phyloP scores from a whole-genome alignment of 495 filamentous ascomycete species.

The Aspergillus campestris region DNA sequence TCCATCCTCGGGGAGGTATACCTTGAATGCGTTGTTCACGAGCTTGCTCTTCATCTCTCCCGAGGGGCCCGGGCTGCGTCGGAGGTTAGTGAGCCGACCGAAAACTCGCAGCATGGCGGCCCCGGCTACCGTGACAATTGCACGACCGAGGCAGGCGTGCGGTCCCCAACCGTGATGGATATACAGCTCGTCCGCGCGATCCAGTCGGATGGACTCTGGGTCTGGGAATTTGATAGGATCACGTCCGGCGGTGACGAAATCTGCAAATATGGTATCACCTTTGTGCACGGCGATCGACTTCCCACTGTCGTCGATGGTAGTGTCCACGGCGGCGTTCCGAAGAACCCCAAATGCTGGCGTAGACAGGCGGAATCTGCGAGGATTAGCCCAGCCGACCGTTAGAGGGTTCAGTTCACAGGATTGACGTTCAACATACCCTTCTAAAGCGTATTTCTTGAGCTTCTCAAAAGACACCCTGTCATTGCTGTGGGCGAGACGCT shows the following conservation, averaged over 20 bases:
- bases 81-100: conserved; percentile 36
- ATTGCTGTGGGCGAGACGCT: conserved; percentile 25
- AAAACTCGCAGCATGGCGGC: conserved; percentile 42
- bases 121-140: conserved; percentile 43
- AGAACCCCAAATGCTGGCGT: conserved; percentile 10
- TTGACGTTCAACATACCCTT: conserved; percentile 1
- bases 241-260: conserved; percentile 33
- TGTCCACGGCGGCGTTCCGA: conserved; percentile 1
- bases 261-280: conserved; percentile 31
- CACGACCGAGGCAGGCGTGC: conserved; percentile 44
- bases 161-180: conserved; percentile 49
- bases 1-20: conserved; percentile 59
- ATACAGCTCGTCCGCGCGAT: conserved; percentile 49
- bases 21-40: conserved; percentile 38
- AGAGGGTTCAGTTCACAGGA: neutral
- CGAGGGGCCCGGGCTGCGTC: conserved; percentile 47
- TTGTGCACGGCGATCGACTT: conserved; percentile 23
- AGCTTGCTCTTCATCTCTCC: conserved; percentile 56
- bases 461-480: conserved; percentile 7
- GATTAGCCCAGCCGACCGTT: neutral
- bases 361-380: conserved; percentile 8
- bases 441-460: conserved; percentile 8
- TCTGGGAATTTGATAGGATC: conserved; percentile 51
- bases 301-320: conserved; percentile 7
- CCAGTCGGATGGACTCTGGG: conserved; percentile 45